Evolutionary conservation across 768 basidiomycete genomes (phyloP).

Genomic region (Heimioporus sp.): DNA sequence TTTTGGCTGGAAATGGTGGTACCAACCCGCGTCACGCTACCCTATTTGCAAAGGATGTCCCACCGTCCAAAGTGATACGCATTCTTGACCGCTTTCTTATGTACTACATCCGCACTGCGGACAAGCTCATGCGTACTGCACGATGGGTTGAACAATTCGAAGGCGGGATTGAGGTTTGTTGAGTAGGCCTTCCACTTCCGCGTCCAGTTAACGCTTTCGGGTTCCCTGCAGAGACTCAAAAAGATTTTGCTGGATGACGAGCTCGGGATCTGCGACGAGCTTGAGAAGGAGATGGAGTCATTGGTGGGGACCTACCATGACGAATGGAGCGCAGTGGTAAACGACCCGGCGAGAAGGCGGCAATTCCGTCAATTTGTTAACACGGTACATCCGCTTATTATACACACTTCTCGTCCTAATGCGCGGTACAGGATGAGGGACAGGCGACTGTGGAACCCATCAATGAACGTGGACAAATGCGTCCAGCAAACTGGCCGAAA

Average conservation of each 20-base stretch:
- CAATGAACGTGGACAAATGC: slow-evolving; percentile 56
- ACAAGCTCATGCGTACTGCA: slow-evolving; percentile 68
- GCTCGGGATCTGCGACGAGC: slow-evolving; percentile 66
- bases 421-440: background rate
- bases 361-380: slow-evolving; percentile 67
- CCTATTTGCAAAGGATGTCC: slow-evolving; percentile 65
- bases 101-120: slow-evolving; percentile 72
- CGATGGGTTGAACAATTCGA: slow-evolving; percentile 73
- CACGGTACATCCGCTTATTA: slow-evolving; percentile 35
- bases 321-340: slow-evolving; percentile 68
- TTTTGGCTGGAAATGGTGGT: slow-evolving; percentile 72
- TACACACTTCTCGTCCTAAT: background rate
- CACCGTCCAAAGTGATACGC: slow-evolving; percentile 56
- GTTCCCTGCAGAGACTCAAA: slow-evolving; percentile 46
- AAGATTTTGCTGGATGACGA: slow-evolving; percentile 67
- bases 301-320: slow-evolving; percentile 64
- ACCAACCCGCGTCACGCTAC: slow-evolving; percentile 58
- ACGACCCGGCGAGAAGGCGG: slow-evolving; percentile 46
- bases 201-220: background rate
- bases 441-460: slow-evolving; percentile 42
- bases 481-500: slow-evolving; percentile 71
- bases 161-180: slow-evolving; percentile 57
- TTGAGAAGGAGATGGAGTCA: slow-evolving; percentile 65
- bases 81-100: slow-evolving; percentile 66
- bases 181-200: background rate